Percentiles rank a stretch among this genome's conserved stretches.
Evolutionary conservation across 345 rosid species (phyloP).

Genomic region (Leavenworthia alabamica): DNA sequence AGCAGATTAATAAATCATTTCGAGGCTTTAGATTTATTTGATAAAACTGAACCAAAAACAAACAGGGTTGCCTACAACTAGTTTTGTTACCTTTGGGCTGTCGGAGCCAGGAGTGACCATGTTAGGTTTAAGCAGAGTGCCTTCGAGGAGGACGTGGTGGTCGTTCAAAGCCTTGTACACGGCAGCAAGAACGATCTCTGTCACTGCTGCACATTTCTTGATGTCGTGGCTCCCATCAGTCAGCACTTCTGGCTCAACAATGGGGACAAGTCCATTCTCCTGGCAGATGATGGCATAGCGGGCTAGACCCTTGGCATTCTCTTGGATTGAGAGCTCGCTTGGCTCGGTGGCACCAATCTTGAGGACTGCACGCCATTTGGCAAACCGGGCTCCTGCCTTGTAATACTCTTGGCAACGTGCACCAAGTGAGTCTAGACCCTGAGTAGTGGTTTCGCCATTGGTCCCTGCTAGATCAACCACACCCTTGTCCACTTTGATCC

Average conservation of each 20-base stretch:
- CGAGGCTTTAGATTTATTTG: background rate
- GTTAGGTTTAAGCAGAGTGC: slow-evolving; percentile 91
- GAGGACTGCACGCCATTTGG: slow-evolving; percentile 95
- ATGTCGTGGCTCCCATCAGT: slow-evolving; percentile 85
- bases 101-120: slow-evolving; percentile 97
- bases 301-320: slow-evolving; percentile 88
- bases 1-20: background rate
- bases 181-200: slow-evolving; percentile 81
- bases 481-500: slow-evolving; percentile 96
- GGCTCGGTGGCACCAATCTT: slow-evolving; percentile 86
- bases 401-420: slow-evolving; percentile 82
- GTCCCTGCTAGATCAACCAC: slow-evolving; percentile 78
- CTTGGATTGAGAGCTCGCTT: slow-evolving; percentile 71
- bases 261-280: slow-evolving; percentile 87
- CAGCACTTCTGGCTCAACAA: slow-evolving; percentile 86
- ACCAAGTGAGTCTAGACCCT: slow-evolving; percentile 80
- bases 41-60: background rate
- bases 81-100: slow-evolving; percentile 58
- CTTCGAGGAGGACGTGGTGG: slow-evolving; percentile 93
- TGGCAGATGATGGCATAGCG: slow-evolving; percentile 94
- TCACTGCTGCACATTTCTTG: slow-evolving; percentile 72
- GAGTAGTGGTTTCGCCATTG: slow-evolving; percentile 88
- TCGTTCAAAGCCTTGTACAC: slow-evolving; percentile 90
- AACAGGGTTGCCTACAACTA: background rate
- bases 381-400: slow-evolving; percentile 87